Evolutionary conservation across 2,329 filamentous ascomycete genomes (phyloP).

Genomic region (Emericellopsis atlantica): DNA sequence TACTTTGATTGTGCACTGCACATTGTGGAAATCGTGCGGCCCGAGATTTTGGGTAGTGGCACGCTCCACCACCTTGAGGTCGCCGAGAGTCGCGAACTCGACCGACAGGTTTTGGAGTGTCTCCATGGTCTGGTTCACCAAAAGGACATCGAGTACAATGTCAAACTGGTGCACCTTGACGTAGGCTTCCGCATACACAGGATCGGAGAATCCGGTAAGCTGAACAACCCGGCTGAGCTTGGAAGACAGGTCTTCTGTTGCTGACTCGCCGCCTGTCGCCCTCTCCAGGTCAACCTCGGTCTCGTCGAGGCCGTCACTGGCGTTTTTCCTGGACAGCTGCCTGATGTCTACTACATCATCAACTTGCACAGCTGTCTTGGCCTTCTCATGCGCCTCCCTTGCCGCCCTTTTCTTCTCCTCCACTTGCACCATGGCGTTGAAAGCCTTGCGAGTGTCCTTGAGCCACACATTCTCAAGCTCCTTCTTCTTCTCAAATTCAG

Average conservation of each 20-base stretch:
- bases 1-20: constrained; percentile 97
- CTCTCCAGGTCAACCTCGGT: constrained; percentile 84
- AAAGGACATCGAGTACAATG: constrained; percentile 87
- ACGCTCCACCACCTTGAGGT: constrained; percentile 94
- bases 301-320: constrained; percentile 68
- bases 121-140: constrained; percentile 95
- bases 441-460: constrained; percentile 88
- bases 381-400: constrained; percentile 84
- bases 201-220: constrained; percentile 93
- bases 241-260: constrained; percentile 73
- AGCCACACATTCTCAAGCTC: constrained; percentile 87
- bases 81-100: constrained; percentile 95
- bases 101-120: constrained; percentile 95
- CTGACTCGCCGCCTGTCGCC: constrained; percentile 81
- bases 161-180: constrained; percentile 99
- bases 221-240: constrained; percentile 96
- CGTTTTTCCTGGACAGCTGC: constrained; percentile 86
- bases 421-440: constrained; percentile 91
- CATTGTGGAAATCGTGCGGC: constrained; percentile 93
- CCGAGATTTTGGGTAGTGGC: constrained; percentile 93
- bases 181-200: constrained; percentile 97
- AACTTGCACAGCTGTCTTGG: constrained; percentile 87
- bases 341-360: constrained; percentile 90
- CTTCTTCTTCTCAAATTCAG: constrained; percentile 81
- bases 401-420: constrained; percentile 97